Conservation (phyloP, 306 rosid species). For the Medicago ruthenica region DNA sequence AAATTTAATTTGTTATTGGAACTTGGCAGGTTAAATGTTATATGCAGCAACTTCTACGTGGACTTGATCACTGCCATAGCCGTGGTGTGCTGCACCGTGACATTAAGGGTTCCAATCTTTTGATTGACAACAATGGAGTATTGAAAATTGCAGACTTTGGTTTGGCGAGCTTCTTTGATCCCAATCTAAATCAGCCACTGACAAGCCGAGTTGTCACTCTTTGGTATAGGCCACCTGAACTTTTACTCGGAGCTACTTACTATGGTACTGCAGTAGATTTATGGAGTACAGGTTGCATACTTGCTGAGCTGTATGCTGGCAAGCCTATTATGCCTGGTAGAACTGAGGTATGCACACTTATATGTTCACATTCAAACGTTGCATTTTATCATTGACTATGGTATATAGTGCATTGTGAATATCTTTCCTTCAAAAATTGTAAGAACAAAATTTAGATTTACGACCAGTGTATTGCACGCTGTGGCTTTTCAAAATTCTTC, state of each 20-base stretch:
- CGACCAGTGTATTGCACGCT: neutral
- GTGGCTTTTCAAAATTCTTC: slow-evolving; percentile 12
- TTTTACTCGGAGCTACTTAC: slow-evolving; percentile 92
- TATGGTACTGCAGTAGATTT: slow-evolving; percentile 86
- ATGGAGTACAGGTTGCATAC: slow-evolving; percentile 97
- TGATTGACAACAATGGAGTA: slow-evolving; percentile 82
- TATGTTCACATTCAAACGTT: slow-evolving; percentile 21
- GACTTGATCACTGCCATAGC: slow-evolving; percentile 92
- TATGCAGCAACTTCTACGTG: slow-evolving; percentile 86
- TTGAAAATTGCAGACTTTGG: slow-evolving; percentile 93
- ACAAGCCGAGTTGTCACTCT: slow-evolving; percentile 96
- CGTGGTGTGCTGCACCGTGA: slow-evolving; percentile 90
- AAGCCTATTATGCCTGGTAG: slow-evolving; percentile 98
- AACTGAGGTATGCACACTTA: slow-evolving; percentile 70
- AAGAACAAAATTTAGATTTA: neutral
- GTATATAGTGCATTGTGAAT: neutral
- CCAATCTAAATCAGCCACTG: slow-evolving; percentile 75
- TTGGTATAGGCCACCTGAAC: slow-evolving; percentile 96
- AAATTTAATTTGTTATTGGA: slow-evolving; percentile 42
- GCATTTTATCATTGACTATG: slow-evolving; percentile 17
- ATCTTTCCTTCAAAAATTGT: neutral
- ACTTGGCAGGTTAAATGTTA: slow-evolving; percentile 87
- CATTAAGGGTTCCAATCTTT: slow-evolving; percentile 93
- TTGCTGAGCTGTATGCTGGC: slow-evolving; percentile 90
- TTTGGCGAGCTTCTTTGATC: slow-evolving; percentile 83